These are phyloP conservation scores for Auriscalpium microsporum DNA, from an alignment of 768 basidiomycete genomes.

Conservation along the genomic window DNA sequence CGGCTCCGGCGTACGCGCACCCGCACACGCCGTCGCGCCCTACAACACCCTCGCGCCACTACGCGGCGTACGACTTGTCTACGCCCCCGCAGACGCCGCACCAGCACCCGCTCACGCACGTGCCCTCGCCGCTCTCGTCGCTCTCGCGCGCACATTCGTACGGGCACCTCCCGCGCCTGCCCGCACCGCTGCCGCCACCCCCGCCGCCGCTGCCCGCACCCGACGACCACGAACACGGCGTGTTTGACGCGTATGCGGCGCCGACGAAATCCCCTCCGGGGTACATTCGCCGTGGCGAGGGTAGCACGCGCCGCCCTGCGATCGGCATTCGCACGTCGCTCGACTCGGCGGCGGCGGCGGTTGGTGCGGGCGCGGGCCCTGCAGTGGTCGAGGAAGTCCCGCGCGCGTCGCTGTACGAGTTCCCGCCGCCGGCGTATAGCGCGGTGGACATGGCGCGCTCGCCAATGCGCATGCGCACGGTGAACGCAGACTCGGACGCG, in stretches of 20 bases:
- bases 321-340: neutral
- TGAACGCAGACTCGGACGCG: neutral
- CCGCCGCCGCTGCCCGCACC: too few species aligned
- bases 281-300: neutral
- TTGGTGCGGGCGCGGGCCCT: neutral
- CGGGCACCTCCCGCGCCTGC: too few species aligned
- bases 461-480: neutral
- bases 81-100: neutral
- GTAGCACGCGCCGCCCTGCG: neutral
- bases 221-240: too few species aligned
- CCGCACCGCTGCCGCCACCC: neutral
- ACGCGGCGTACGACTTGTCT: neutral
- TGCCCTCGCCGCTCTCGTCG: neutral
- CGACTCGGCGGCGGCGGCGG: neutral
- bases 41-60: neutral
- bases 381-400: conserved; percentile 1
- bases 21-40: neutral
- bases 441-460: conserved; percentile 4
- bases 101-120: neutral
- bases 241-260: neutral
- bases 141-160: neutral
- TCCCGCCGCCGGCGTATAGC: conserved; percentile 12
- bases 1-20: neutral
- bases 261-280: neutral
- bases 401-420: neutral